Evolutionary conservation across 345 rosid genomes (phyloP).

Genomic region (Viola odorata): DNA sequence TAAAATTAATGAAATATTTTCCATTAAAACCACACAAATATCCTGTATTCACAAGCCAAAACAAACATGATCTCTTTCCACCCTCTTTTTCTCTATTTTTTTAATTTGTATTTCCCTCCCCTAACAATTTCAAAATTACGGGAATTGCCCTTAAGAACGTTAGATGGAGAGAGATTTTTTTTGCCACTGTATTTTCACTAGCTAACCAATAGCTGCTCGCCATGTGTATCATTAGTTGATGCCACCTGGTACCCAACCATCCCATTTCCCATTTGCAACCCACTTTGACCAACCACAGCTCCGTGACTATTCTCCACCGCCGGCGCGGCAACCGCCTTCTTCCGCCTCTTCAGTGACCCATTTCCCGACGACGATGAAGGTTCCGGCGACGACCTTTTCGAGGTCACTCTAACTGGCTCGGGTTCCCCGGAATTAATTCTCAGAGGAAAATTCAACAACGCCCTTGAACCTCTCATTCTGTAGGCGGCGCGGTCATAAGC

Average conservation of each 20-base stretch:
- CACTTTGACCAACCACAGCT: conserved; percentile 13
- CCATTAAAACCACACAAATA: background rate
- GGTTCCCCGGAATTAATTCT: conserved; percentile 94
- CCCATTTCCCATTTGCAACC: conserved; percentile 21
- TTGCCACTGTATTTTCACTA: conserved; percentile 7
- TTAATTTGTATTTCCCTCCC: background rate
- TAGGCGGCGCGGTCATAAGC: conserved; percentile 95
- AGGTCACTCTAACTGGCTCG: conserved; percentile 80
- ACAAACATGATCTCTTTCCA: background rate
- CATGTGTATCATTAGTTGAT: conserved; percentile 26
- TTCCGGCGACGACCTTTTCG: conserved; percentile 66
- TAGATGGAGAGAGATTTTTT: background rate
- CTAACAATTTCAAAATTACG: background rate
- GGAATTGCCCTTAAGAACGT: background rate
- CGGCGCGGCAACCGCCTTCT: conserved; percentile 26
- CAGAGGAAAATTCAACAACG: conserved; percentile 80
- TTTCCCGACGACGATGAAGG: conserved; percentile 40
- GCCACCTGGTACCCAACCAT: conserved; percentile 34
- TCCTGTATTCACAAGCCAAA: conserved; percentile 16
- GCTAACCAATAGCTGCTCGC: conserved; percentile 26
- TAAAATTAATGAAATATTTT: background rate
- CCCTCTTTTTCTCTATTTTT: too few relatives aligned
- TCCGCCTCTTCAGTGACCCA: conserved; percentile 58
- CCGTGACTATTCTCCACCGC: background rate
- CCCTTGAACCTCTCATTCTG: conserved; percentile 94